A percentile compares a stretch with the other conserved stretches of the same genome.
phyloP scores from a whole-genome alignment of 257 asterid genomes.

The Solanum chilense region DNA sequence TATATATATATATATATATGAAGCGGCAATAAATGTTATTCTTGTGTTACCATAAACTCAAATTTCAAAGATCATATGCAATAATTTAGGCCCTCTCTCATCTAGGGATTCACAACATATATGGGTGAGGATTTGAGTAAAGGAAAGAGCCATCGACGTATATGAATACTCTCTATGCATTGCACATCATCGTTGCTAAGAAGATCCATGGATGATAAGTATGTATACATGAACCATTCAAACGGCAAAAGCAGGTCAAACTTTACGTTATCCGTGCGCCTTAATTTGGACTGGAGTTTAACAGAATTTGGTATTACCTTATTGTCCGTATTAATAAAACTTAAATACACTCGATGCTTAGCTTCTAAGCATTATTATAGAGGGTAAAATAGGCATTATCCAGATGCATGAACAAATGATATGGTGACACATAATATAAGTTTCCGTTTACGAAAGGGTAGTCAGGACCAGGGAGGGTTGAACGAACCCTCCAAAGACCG shows the following conservation, averaged over 20 bases:
- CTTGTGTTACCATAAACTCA: background rate
- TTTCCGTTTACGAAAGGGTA: background rate
- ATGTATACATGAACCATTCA: background rate
- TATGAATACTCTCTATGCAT: background rate
- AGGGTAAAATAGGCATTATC: background rate
- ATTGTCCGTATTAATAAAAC: background rate
- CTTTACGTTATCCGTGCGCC: conserved; percentile 1
- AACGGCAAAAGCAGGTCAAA: background rate
- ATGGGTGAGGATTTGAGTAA: background rate
- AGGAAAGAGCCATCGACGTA: background rate
- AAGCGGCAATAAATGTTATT: background rate
- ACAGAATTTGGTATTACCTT: background rate
- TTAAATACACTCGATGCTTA: background rate
- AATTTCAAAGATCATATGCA: background rate
- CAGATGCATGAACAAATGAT: background rate
- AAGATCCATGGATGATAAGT: background rate
- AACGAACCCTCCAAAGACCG: background rate
- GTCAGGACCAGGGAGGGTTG: background rate
- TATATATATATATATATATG: too few relatives aligned
- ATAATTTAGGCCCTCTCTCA: background rate
- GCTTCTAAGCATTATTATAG: background rate
- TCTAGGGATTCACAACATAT: background rate
- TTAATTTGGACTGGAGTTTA: conserved; percentile 1
- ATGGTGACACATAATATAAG: background rate
- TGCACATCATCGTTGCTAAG: background rate